These are phyloP conservation scores for Diaporthe australafricana DNA, from an alignment of 2,329 filamentous ascomycete species.

Conservation along the genomic window DNA sequence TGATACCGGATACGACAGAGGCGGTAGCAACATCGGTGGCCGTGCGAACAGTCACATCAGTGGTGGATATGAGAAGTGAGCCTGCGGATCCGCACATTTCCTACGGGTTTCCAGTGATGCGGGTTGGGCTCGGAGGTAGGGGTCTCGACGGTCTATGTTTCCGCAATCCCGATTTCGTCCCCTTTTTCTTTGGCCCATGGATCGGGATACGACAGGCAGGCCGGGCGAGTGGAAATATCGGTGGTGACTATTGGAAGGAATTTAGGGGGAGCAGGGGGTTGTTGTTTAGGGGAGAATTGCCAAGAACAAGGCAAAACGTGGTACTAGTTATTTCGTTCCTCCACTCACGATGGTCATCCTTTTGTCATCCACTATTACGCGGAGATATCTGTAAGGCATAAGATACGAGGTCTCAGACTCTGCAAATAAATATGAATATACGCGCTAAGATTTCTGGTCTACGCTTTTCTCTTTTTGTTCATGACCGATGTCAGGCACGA, in stretches of 20 bases:
- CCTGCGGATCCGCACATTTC: conserved; percentile 7
- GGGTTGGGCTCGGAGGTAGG: not conserved
- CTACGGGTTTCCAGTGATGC: not conserved
- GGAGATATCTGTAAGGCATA: not conserved
- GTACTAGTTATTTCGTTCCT: conserved; percentile 10
- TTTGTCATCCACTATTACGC: conserved; percentile 3
- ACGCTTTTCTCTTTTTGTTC: conserved; percentile 1
- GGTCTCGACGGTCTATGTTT: not conserved
- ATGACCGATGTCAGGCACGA: not conserved
- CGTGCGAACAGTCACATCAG: conserved; percentile 16
- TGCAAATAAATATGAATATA: not conserved
- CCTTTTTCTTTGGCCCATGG: not conserved
- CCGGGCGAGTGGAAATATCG: conserved; percentile 21
- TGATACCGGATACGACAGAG: not conserved
- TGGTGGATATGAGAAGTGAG: not conserved
- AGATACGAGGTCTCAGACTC: not conserved
- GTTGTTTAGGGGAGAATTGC: not conserved
- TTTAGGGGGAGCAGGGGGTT: not conserved
- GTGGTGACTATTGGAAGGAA: conserved; percentile 2
- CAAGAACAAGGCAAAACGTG: conserved; percentile 16
- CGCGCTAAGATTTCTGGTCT: not conserved
- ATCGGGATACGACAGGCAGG: not conserved
- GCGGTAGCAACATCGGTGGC: conserved; percentile 12
- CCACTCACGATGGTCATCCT: conserved; percentile 2
- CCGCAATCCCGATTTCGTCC: not conserved